Percentiles rank a stretch among this genome's conserved stretches.
phyloP scores from a whole-genome alignment of 768 basidiomycete genomes.

The Amanita muscaria region DNA sequence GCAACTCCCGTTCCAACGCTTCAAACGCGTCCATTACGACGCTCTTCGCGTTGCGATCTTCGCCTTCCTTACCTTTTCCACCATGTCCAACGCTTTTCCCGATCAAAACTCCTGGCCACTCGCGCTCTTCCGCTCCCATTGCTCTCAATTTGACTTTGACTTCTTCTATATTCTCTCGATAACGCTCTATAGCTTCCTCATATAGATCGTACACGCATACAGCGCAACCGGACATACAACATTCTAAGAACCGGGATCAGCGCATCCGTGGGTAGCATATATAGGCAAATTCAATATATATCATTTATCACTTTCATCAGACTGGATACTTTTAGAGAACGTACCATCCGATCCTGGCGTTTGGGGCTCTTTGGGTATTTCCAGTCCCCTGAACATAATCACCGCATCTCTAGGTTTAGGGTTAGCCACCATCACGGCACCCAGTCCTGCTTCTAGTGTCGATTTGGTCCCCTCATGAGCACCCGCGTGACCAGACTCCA shows the following conservation, averaged over 20 bases:
- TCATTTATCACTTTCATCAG: background rate
- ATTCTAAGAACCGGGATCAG: too few species aligned
- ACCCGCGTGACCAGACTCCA: too few species aligned
- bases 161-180: conserved; percentile 43
- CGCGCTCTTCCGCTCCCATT: conserved; percentile 38
- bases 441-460: too few species aligned
- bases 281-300: too few species aligned
- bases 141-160: conserved; percentile 43
- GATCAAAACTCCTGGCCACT: conserved; percentile 65
- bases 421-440: conserved; percentile 12
- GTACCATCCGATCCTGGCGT: conserved; percentile 61
- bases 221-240: conserved; percentile 93
- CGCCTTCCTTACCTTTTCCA: too few species aligned
- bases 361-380: conserved; percentile 52
- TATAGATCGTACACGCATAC: conserved; percentile 89
- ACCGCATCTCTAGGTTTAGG: background rate
- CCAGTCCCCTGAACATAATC: conserved; percentile 42
- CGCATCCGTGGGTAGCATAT: too few species aligned
- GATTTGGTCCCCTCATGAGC: too few species aligned
- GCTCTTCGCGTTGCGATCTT: conserved; percentile 17
- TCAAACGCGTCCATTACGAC: conserved; percentile 60
- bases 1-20: conserved; percentile 57
- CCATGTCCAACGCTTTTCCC: too few species aligned
- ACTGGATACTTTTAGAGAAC: conserved; percentile 12
- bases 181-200: conserved; percentile 59